Conservation (phyloP, 2,329 filamentous ascomycete species). For the Xylaria sp. region DNA sequence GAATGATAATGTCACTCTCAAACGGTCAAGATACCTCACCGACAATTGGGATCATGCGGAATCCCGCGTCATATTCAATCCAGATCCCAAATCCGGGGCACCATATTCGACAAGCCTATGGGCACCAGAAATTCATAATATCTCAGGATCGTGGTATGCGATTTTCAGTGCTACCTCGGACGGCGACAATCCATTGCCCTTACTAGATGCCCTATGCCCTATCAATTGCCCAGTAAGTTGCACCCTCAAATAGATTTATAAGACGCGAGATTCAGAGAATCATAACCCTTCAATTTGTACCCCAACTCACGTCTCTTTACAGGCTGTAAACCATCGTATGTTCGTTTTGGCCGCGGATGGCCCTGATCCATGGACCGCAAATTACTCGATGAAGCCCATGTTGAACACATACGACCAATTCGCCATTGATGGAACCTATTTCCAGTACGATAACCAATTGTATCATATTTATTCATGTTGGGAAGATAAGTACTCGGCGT, state of each 20-base stretch:
- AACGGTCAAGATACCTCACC: constrained; percentile 50
- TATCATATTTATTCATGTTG: constrained; percentile 53
- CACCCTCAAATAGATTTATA: not conserved
- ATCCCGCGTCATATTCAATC: constrained; percentile 50
- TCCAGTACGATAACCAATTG: constrained; percentile 44
- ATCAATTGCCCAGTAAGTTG: constrained; percentile 49
- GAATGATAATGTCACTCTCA: constrained; percentile 53
- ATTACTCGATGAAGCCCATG: constrained; percentile 48
- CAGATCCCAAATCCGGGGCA: constrained; percentile 45
- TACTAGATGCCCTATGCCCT: constrained; percentile 50
- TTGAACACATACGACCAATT: constrained; percentile 51
- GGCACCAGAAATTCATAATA: constrained; percentile 52
- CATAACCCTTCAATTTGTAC: not conserved
- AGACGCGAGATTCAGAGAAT: not conserved
- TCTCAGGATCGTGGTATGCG: constrained; percentile 48
- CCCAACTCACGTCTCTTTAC: constrained; percentile 7
- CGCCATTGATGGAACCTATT: constrained; percentile 52
- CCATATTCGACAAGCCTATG: constrained; percentile 52
- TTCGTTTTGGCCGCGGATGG: constrained; percentile 49
- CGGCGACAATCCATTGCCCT: constrained; percentile 48
- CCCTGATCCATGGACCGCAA: constrained; percentile 49
- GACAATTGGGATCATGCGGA: constrained; percentile 55
- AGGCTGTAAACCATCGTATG: constrained; percentile 52
- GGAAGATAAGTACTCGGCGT: constrained; percentile 49
- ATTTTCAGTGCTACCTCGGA: constrained; percentile 52